These are phyloP conservation scores for Erigeron canadensis DNA, from an alignment of 129 eudicot species.

Conservation along the genomic window DNA sequence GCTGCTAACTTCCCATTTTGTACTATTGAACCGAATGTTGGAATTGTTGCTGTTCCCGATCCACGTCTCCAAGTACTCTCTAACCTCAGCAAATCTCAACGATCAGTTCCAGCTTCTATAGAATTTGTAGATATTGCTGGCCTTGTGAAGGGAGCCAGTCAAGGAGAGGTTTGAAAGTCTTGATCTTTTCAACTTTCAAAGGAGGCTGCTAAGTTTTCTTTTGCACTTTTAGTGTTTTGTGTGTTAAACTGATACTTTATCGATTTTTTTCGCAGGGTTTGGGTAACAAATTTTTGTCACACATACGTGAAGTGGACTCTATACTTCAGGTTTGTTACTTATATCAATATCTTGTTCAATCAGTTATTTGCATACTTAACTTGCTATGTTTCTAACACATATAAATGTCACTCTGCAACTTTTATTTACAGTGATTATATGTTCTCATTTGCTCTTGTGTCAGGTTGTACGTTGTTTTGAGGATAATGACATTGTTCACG, in stretches of 20 bases:
- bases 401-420: background rate
- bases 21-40: constrained; percentile 97
- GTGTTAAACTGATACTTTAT: constrained; percentile 7
- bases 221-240: background rate
- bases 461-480: constrained; percentile 99
- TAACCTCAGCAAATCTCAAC: constrained; percentile 81
- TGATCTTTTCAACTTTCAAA: background rate
- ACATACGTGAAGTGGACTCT: constrained; percentile 97
- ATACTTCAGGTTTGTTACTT: constrained; percentile 71
- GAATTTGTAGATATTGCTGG: constrained; percentile 99
- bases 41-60: constrained; percentile 96
- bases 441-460: constrained; percentile 14
- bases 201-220: background rate
- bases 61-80: constrained; percentile 86
- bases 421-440: background rate
- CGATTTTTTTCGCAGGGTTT: constrained; percentile 58
- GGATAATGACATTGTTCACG: constrained; percentile 96
- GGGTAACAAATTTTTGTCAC: constrained; percentile 94
- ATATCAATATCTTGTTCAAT: background rate
- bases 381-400: background rate
- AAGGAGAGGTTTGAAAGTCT: constrained; percentile 77
- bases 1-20: constrained; percentile 99
- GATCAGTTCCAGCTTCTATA: constrained; percentile 86
- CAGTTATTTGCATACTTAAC: constrained; percentile 4
- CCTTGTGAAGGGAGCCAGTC: constrained; percentile 98